These are phyloP conservation scores for Beauveria australis DNA, from an alignment of 2,329 filamentous ascomycete species.

Conservation along the genomic window DNA sequence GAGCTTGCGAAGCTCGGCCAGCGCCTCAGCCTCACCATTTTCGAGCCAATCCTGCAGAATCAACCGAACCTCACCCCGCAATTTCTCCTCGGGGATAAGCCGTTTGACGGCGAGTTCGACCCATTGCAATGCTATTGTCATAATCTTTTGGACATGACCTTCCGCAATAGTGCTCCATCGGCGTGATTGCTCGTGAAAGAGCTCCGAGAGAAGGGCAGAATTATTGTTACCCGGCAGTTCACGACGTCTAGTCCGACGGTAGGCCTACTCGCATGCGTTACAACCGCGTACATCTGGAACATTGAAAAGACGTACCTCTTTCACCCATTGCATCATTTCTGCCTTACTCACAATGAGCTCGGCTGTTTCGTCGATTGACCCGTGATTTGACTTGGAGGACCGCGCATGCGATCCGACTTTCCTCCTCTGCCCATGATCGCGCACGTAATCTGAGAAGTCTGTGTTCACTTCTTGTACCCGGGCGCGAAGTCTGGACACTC, in stretches of 20 bases:
- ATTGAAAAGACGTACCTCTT: background rate
- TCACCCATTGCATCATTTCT: background rate
- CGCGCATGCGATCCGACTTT: background rate
- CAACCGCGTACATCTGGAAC: background rate
- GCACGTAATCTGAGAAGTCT: conserved; percentile 16
- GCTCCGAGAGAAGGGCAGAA: background rate
- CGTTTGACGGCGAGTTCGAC: background rate
- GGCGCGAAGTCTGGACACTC: conserved; percentile 19
- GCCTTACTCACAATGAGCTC: background rate
- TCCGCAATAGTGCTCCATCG: background rate
- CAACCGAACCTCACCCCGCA: background rate
- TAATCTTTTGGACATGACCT: background rate
- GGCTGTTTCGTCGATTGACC: background rate
- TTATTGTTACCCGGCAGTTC: background rate
- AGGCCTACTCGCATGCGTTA: background rate
- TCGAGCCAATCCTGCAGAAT: background rate
- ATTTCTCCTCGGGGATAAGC: background rate
- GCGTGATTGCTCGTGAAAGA: background rate
- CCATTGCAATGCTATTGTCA: background rate
- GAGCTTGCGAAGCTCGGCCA: background rate
- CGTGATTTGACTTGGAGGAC: background rate
- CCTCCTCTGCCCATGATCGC: conserved; percentile 1
- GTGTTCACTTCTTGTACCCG: conserved; percentile 19
- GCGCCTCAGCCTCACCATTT: background rate
- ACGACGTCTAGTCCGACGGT: background rate